Conservation (phyloP, 2,329 filamentous ascomycete genomes). For the Fusarium proliferatum region DNA sequence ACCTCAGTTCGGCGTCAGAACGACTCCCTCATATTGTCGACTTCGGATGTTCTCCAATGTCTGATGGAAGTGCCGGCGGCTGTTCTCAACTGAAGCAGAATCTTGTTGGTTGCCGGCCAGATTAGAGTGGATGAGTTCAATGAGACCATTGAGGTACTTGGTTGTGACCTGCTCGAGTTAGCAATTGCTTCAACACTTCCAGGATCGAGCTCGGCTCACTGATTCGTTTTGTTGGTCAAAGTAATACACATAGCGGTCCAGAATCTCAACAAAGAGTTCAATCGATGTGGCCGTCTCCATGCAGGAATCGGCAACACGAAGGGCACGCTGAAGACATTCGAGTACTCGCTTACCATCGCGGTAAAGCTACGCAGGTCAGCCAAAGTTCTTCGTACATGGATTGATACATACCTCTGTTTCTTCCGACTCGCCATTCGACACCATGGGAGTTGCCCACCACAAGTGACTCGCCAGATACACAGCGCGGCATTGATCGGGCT, state of each 20-base stretch:
- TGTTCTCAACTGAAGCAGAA: conserved; percentile 84
- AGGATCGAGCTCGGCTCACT: conserved; percentile 57
- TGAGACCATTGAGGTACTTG: conserved; percentile 97
- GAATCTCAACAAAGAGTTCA: conserved; percentile 97
- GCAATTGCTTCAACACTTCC: neutral
- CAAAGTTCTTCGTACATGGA: neutral
- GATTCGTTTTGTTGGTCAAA: conserved; percentile 99
- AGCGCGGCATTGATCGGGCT: conserved; percentile 96
- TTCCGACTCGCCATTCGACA: conserved; percentile 81
- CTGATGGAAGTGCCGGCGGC: conserved; percentile 92
- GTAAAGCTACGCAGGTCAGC: conserved; percentile 75
- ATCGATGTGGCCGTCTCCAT: conserved; percentile 99
- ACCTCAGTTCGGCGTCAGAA: conserved; percentile 69
- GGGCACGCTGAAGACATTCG: conserved; percentile 93
- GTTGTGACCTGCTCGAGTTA: conserved; percentile 75
- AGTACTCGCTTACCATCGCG: conserved; percentile 97
- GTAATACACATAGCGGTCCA: conserved; percentile 99
- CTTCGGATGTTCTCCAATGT: conserved; percentile 94
- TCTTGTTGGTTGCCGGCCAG: conserved; percentile 86
- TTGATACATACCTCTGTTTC: conserved; percentile 74
- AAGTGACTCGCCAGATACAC: conserved; percentile 97
- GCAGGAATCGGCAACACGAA: conserved; percentile 96
- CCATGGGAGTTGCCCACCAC: conserved; percentile 95
- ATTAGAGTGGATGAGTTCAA: conserved; percentile 98
- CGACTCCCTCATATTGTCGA: conserved; percentile 92